Conservation (phyloP, 2,329 filamentous ascomycete species). For the Colletotrichum chlorophyti region DNA sequence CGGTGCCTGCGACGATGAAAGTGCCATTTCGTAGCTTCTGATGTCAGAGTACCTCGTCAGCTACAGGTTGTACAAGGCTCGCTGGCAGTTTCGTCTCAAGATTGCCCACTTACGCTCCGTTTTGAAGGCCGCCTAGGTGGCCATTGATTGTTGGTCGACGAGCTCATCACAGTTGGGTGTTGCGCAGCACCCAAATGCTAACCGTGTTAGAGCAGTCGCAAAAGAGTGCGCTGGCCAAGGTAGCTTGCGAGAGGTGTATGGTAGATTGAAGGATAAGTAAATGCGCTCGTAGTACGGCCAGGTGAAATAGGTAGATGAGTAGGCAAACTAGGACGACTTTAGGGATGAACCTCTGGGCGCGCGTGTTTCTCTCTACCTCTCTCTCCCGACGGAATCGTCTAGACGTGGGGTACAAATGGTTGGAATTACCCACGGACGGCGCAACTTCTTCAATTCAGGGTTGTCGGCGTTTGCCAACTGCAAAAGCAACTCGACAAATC, state of each 20-base stretch:
- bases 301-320: background rate
- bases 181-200: constrained; percentile 26
- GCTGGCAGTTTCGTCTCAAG: constrained; percentile 2
- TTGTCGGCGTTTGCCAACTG: constrained; percentile 8
- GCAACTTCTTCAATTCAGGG: background rate
- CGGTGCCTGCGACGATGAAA: constrained; percentile 85
- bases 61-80: background rate
- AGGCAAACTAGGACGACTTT: background rate
- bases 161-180: constrained; percentile 30
- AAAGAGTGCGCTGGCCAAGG: constrained; percentile 33
- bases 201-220: constrained; percentile 31
- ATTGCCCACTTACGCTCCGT: constrained; percentile 47
- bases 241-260: background rate
- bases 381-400: no score
- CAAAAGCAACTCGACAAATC: constrained; percentile 6
- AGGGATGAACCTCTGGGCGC: constrained; percentile 5
- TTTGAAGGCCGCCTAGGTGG: constrained; percentile 52
- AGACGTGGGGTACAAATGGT: background rate
- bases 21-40: constrained; percentile 84
- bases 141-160: constrained; percentile 37
- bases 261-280: background rate
- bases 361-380: no score
- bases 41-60: constrained; percentile 5
- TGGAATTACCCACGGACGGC: background rate
- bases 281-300: no score